Percentiles rank a stretch among this genome's conserved stretches.
phyloP scores from a whole-genome alignment of 352 stramenopile genomes.

The Pythium folliculosum region DNA sequence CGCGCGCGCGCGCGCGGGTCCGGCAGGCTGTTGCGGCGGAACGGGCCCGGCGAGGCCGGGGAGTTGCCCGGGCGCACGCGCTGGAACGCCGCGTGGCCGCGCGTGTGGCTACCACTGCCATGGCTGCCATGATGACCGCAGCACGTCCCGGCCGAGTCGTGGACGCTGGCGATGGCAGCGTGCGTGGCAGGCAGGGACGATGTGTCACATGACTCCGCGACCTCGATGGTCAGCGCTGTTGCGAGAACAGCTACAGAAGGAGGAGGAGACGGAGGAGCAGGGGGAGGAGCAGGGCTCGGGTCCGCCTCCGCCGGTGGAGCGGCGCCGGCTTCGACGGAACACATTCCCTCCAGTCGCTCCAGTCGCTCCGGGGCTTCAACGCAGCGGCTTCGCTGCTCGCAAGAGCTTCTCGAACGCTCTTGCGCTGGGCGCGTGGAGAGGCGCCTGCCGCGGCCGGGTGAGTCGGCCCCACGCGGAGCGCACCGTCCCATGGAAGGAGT shows the following conservation, averaged over 20 bases:
- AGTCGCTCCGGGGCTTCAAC: too few species aligned
- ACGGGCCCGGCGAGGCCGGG: neutral
- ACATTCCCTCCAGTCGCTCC: neutral
- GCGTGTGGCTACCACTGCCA: too few species aligned
- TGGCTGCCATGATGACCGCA: too few species aligned
- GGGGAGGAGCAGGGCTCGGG: neutral
- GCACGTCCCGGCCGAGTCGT: neutral
- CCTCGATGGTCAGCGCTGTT: neutral
- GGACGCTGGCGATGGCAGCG: too few species aligned
- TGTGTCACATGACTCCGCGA: neutral
- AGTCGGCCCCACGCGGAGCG: too few species aligned
- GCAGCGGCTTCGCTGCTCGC: neutral
- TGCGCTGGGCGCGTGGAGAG: too few species aligned
- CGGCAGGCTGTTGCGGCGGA: slow-evolving; percentile 12
- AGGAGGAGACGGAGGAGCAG: neutral
- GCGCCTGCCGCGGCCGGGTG: too few species aligned
- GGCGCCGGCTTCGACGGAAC: slow-evolving; percentile 1
- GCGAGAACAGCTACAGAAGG: too few species aligned
- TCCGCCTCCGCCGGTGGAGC: neutral
- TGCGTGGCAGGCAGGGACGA: neutral
- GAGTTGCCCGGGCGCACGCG: neutral
- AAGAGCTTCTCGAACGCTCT: neutral
- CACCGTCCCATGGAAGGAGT: neutral
- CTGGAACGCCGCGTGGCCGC: neutral
- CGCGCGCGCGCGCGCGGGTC: slow-evolving; percentile 21